Evolutionary conservation across 306 rosid species (phyloP), one percentile per base, ranked within the genome.

Genomic region (Begonia loranthoides): DNA sequence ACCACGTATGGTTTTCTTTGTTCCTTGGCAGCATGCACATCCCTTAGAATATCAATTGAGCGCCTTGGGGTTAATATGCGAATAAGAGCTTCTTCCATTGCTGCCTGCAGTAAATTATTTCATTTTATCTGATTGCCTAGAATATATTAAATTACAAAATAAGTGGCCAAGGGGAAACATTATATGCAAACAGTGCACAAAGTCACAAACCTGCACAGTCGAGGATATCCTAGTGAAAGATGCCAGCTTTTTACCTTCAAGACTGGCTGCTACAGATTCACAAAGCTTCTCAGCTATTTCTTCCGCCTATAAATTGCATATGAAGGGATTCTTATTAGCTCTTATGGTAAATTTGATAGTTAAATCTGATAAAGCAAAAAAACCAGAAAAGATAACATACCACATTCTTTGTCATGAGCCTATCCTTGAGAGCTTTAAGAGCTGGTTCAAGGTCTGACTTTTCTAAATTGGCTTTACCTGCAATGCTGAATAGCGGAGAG

Each of bases 401-500:
- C 92, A 86, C 99, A 63, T 90, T 90, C 93, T 90, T 90, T 65
- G 95, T 90, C 99, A 90, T 90, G 36, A 86, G 88, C 79, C 96
- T 83, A 63, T 90, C 95, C 75, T 90, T 90, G 47, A 90, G 80
- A 68, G 93, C 96, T 72, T 76, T 86, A 85, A 90, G 63, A 64
- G 99, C 94, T 33, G 94, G 99, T 71, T 78, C 99, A 67, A 90
- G 76, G 72, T 90, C 96, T 11, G 99, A 70, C 76, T 72, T 86
- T 67, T 90, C 96, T 84, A 90, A 79, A 68, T 87, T 90, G 52
- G 88, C 80, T 74, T 90, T 90, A 53, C 99, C 99, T 10, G 96
- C 95, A 74, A 90, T 90, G 73, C 99, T 90, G 80, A 50, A 62
- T 52, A 71, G 41, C 0, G 48, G 54, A 54, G 58, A 40, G 11